Evolutionary conservation across 1,139 yeast species (phyloP).

Genomic region (Sugiyamaella xylanicola): DNA sequence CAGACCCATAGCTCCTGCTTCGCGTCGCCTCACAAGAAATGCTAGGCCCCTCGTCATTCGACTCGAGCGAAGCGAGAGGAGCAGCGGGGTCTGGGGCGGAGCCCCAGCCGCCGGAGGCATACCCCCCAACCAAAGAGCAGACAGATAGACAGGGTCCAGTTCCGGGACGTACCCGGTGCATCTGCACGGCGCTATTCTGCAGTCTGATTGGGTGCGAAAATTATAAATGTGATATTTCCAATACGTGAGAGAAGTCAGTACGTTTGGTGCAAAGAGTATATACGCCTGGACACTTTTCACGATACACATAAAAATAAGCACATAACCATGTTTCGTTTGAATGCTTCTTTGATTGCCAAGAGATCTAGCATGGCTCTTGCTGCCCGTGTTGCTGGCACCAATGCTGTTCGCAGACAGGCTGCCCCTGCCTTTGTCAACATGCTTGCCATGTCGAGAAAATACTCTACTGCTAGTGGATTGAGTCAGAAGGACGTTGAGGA

Average conservation of each 20-base stretch:
- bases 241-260: slow-evolving; percentile 7
- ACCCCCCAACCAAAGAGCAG: not conserved
- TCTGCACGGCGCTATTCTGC: slow-evolving; percentile 6
- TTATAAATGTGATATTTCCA: not conserved
- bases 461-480: slow-evolving; percentile 62
- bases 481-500: slow-evolving; percentile 71
- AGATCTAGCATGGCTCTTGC: slow-evolving; percentile 13
- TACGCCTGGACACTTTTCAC: not conserved
- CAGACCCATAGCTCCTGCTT: too few species aligned
- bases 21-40: too few species aligned
- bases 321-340: slow-evolving; percentile 25
- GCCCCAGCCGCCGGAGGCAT: slow-evolving; percentile 2
- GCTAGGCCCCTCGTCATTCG: not conserved
- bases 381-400: slow-evolving; percentile 17
- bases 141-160: not conserved
- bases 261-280: slow-evolving; percentile 6
- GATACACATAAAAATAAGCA: not conserved
- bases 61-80: slow-evolving; percentile 1
- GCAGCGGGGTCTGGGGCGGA: not conserved
- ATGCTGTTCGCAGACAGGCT: slow-evolving; percentile 16
- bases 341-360: slow-evolving; percentile 24
- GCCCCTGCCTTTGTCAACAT: slow-evolving; percentile 19
- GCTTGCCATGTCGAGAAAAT: slow-evolving; percentile 33
- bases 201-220: slow-evolving; percentile 15
- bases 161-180: not conserved